These are phyloP conservation scores for Oryza longistaminata DNA, from an alignment of 176 grass and related monocot genomes.

Conservation along the genomic window DNA sequence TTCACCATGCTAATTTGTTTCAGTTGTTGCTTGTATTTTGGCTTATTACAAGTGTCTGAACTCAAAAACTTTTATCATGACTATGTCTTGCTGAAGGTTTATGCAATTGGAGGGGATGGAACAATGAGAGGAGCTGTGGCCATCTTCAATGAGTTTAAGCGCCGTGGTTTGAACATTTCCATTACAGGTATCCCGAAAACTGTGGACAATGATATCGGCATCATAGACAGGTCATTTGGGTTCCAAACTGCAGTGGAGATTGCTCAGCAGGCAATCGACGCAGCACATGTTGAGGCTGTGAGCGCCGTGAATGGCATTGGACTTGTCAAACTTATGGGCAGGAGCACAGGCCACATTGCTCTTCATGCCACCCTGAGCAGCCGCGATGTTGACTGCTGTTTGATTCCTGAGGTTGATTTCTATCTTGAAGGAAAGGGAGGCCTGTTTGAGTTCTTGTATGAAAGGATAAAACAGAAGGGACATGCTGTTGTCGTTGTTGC, in stretches of 20 bases:
- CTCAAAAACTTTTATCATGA: neutral
- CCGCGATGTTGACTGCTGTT: conserved; percentile 87
- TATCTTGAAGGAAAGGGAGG: conserved; percentile 77
- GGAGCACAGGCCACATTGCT: conserved; percentile 86
- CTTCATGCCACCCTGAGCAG: conserved; percentile 85
- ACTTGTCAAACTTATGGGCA: conserved; percentile 96
- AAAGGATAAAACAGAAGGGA: conserved; percentile 65
- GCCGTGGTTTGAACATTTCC: conserved; percentile 67
- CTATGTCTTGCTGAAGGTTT: conserved; percentile 43
- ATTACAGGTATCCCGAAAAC: conserved; percentile 82
- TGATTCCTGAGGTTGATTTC: conserved; percentile 87
- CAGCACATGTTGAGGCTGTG: conserved; percentile 82
- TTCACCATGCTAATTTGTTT: neutral
- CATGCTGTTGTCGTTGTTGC: conserved; percentile 79
- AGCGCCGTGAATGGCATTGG: conserved; percentile 85
- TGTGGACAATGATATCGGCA: conserved; percentile 96
- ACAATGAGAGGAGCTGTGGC: conserved; percentile 85
- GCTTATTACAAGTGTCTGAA: neutral
- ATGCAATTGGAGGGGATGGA: conserved; percentile 78
- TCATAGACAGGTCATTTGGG: conserved; percentile 92
- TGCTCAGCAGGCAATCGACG: conserved; percentile 75
- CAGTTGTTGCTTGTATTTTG: neutral
- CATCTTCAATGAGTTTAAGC: conserved; percentile 67
- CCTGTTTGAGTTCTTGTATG: conserved; percentile 70
- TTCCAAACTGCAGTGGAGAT: conserved; percentile 92